Conservation (phyloP, 257 asterid species). For the Ballota nigra region DNA sequence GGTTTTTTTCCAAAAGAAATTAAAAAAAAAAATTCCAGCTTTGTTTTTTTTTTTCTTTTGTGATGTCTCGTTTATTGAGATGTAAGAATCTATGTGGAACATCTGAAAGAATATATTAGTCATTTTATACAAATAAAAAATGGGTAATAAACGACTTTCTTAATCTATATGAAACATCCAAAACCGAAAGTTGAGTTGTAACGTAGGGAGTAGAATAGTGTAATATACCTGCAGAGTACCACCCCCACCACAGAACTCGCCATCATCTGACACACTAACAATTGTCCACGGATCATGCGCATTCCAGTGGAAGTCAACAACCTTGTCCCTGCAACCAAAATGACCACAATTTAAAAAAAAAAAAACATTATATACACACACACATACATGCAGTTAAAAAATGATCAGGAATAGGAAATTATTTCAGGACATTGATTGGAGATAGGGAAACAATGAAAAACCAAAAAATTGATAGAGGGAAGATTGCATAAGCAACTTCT, state of each 20-base stretch:
- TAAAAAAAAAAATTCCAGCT: too few species aligned
- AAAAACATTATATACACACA: too few species aligned
- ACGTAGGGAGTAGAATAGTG: not conserved
- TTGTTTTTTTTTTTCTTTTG: too few species aligned
- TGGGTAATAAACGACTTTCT: too few species aligned
- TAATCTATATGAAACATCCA: too few species aligned
- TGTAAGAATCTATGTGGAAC: too few species aligned
- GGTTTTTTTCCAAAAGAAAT: too few species aligned
- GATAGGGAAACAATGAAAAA: not conserved
- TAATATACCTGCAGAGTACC: conserved; percentile 86
- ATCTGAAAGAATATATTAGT: too few species aligned
- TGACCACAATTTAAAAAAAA: not conserved
- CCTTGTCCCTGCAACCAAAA: conserved; percentile 69
- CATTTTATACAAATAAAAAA: too few species aligned
- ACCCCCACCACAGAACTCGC: conserved; percentile 83
- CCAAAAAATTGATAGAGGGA: not conserved
- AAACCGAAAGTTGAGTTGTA: too few species aligned
- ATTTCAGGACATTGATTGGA: not conserved
- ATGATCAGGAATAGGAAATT: not conserved
- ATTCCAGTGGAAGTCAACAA: conserved; percentile 96
- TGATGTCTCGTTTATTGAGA: too few species aligned
- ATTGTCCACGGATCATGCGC: conserved; percentile 88
- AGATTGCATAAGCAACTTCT: not conserved
- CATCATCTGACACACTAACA: conserved; percentile 90
- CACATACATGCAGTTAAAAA: not conserved